Evolutionary conservation across 2,329 filamentous ascomycete genomes (phyloP), one percentile per base, ranked within the genome.

Genomic region (Colletotrichum shisoi): DNA sequence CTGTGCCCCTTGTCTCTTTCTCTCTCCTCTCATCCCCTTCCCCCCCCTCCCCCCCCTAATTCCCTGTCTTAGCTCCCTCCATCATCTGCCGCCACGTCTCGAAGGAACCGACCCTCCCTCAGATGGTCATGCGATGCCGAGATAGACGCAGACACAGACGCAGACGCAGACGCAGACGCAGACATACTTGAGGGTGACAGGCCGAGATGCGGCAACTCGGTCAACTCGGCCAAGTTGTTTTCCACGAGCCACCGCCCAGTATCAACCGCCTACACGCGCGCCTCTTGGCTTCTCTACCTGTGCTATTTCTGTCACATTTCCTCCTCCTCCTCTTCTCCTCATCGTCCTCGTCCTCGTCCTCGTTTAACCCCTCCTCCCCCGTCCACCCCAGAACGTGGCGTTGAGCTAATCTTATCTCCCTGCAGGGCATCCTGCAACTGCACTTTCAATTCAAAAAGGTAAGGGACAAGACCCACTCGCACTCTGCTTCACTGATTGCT

Each of bases 391-490:
- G 69, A 68, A 61, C 61, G 39, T 58, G 64, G 61, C 64, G 19
- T 54, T 64, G 64, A 71, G 68, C 75, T 78, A 67, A 77, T 70
- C 37, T 72, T 64, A 67, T 67, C 57, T 57, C 54, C 71, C 66
- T 67, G 71, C 75, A 96, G 92, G 94, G 94, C 60, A 97, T 98
- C 73, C 82, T 99, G 65, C 94, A 97, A 80, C 86, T 99, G 66
- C 94, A 98, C 77, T 99, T 99, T 78, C 94, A 97, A 78, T 97
- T 98, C 84, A 99, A 98, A 79, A 96, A 97, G 88, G 93, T 96
- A 79, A 75, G 79, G 72, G 53, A 61, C 39, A 40, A 63, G 27
- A 42, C 62, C 63, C 59, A 48, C 48, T 62, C 44, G 46, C 19
- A 45, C 40, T 34, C 34, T 24, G 17, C 3, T 31, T n/a, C 11